These are phyloP conservation scores for Trametes cinnabarina DNA, from an alignment of 768 basidiomycete genomes.

Conservation along the genomic window DNA sequence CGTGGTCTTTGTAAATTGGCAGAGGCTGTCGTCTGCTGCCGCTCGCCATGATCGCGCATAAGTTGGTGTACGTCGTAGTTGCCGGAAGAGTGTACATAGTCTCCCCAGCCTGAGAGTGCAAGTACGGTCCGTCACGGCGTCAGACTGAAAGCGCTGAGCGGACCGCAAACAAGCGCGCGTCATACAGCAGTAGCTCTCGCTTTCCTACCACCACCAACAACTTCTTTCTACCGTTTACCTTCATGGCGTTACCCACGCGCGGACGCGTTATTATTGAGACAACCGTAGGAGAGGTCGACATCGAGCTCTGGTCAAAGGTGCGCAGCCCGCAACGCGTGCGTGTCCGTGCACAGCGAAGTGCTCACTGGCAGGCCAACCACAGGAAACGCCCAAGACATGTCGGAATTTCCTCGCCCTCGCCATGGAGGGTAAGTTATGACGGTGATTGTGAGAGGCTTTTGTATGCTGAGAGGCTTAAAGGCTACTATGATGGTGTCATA, in stretches of 20 bases:
- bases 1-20: neutral
- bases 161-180: conserved; percentile 5
- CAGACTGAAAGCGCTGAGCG: neutral
- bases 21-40: neutral
- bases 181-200: neutral
- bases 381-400: conserved; percentile 95
- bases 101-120: neutral
- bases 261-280: conserved; percentile 88
- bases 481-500: conserved; percentile 94
- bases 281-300: conserved; percentile 82
- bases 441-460: neutral
- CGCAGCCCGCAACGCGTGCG: neutral
- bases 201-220: conserved; percentile 2
- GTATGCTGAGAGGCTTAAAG: conserved; percentile 36
- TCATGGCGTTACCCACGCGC: conserved; percentile 81
- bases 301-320: conserved; percentile 93
- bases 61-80: too few species aligned
- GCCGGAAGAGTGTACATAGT: too few species aligned
- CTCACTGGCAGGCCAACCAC: too few species aligned
- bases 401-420: conserved; percentile 86
- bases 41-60: neutral
- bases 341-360: too few species aligned
- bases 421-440: conserved; percentile 71
- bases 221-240: neutral
- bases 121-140: too few species aligned